Conservation (phyloP, 257 asterid genomes). For the Capsicum rhomboideum region DNA sequence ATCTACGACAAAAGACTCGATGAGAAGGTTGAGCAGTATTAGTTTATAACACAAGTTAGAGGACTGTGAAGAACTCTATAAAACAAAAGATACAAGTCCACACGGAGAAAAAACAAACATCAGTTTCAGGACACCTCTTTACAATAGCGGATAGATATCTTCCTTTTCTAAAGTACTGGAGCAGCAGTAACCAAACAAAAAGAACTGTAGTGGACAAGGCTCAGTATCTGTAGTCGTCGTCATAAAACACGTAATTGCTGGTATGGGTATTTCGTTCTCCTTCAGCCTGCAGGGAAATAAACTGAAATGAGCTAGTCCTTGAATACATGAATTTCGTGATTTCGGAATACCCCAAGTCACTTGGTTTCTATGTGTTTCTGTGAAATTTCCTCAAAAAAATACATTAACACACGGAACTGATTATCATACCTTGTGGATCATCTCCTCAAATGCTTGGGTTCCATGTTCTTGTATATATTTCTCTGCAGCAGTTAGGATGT, state of each 20-base stretch:
- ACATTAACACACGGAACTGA: background rate
- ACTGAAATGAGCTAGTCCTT: constrained; percentile 2
- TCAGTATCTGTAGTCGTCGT: constrained; percentile 56
- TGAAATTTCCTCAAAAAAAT: background rate
- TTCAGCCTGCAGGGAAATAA: constrained; percentile 36
- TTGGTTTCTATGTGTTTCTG: background rate
- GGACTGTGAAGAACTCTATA: background rate
- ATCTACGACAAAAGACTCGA: background rate
- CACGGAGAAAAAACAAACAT: background rate
- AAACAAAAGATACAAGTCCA: background rate
- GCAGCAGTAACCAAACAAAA: background rate
- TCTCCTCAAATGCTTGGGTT: constrained; percentile 56
- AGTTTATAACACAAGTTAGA: background rate
- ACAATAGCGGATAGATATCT: constrained; percentile 21
- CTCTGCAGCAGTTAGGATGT: constrained; percentile 76
- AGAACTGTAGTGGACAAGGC: background rate
- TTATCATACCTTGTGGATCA: constrained; percentile 55
- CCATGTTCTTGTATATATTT: constrained; percentile 66
- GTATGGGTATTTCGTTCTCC: constrained; percentile 32
- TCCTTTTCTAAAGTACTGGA: background rate
- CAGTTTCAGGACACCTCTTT: constrained; percentile 12
- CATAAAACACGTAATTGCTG: constrained; percentile 27
- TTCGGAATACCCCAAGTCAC: background rate
- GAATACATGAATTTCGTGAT: background rate
- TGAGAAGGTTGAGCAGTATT: background rate